Conservation (phyloP, 495 filamentous ascomycete genomes). For the Oidiodendron maius region DNA sequence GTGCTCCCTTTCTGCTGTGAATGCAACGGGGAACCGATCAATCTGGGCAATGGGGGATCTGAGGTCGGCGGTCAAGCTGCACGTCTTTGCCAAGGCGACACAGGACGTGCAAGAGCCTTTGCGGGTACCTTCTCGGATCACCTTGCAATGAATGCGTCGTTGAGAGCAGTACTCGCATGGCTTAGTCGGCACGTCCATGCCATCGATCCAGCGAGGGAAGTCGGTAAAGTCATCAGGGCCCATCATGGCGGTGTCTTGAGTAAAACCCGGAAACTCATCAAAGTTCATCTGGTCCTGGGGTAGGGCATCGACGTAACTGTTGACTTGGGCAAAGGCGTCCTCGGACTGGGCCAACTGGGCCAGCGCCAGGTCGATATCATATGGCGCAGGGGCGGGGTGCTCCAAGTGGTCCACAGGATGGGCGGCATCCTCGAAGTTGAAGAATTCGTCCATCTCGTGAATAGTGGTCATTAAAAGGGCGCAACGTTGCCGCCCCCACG, state of each 20-base stretch:
- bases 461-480: constrained; percentile 26
- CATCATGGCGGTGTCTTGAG: constrained; percentile 19
- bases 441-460: constrained; percentile 39
- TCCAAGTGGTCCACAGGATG: constrained; percentile 34
- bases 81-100: constrained; percentile 60
- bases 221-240: constrained; percentile 23
- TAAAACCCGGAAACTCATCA: constrained; percentile 3
- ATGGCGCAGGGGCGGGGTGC: constrained; percentile 31
- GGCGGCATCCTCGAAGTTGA: constrained; percentile 48
- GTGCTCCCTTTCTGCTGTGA: background rate
- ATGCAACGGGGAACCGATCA: background rate
- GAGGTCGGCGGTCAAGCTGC: constrained; percentile 38
- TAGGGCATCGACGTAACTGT: no score
- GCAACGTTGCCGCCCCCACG: no score
- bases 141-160: constrained; percentile 69
- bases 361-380: constrained; percentile 34
- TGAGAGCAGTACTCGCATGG: constrained; percentile 68
- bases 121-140: constrained; percentile 60
- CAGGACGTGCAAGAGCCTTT: constrained; percentile 71
- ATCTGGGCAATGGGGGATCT: constrained; percentile 26
- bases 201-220: constrained; percentile 31
- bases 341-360: constrained; percentile 24
- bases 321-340: constrained; percentile 24
- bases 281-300: constrained; percentile 17
- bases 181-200: constrained; percentile 35